These are phyloP conservation scores for Moesziomyces sp. DNA, from an alignment of 1,284 basidiomycete genomes.

Conservation along the genomic window DNA sequence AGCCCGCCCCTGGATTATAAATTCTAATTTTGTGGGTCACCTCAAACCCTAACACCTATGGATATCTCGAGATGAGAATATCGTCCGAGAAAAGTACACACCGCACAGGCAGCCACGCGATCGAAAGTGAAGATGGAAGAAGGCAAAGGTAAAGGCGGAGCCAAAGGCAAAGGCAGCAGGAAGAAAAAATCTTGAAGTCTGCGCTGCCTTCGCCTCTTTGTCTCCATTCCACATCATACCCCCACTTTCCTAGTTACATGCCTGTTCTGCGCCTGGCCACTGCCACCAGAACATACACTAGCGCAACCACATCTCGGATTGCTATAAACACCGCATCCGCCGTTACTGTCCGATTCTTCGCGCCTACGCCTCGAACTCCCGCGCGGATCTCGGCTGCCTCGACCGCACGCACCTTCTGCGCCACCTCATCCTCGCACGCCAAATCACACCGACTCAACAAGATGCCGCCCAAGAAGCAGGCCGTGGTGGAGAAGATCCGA, in stretches of 20 bases:
- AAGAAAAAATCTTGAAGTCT: not conserved
- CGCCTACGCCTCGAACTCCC: not conserved
- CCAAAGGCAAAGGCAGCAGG: too few relatives aligned
- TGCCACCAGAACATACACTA: slow-evolving; percentile 10
- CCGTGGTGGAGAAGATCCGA: slow-evolving; percentile 57
- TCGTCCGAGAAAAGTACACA: not conserved
- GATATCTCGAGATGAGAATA: too few relatives aligned
- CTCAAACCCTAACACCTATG: not conserved
- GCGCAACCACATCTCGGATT: not conserved
- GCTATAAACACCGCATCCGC: not conserved
- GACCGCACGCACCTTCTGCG: slow-evolving; percentile 24
- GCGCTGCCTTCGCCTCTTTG: too few relatives aligned
- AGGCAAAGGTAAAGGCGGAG: too few relatives aligned
- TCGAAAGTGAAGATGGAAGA: not conserved
- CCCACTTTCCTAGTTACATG: slow-evolving; percentile 14
- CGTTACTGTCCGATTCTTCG: not conserved
- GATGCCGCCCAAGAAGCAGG: slow-evolving; percentile 63
- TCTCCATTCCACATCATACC: too few relatives aligned
- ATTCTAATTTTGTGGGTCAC: not conserved
- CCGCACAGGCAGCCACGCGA: not conserved
- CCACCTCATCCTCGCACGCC: slow-evolving; percentile 20
- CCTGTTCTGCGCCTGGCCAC: slow-evolving; percentile 39
- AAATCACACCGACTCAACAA: slow-evolving; percentile 43
- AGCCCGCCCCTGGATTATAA: not conserved
- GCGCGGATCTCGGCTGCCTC: slow-evolving; percentile 1